Percentiles rank a stretch among this genome's conserved stretches.
These are phyloP conservation scores for Gossypium raimondii DNA, from an alignment of 345 rosid species.

Conservation along the genomic window DNA sequence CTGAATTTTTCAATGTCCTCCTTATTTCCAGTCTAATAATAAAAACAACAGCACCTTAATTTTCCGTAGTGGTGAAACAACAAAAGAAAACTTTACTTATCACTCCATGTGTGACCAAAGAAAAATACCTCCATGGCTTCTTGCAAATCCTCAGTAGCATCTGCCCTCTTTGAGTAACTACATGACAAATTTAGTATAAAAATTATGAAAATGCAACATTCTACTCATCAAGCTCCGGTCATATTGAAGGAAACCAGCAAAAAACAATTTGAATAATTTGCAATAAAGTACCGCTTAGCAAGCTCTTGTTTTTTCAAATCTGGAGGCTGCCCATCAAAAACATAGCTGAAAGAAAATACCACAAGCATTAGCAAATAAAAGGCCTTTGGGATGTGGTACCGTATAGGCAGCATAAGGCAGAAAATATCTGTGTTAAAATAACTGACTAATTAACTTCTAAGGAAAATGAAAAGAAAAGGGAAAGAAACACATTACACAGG, in stretches of 20 bases:
- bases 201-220: background rate
- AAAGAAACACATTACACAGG: slow-evolving; percentile 56
- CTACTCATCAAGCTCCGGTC: background rate
- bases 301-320: slow-evolving; percentile 88
- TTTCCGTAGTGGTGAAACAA: background rate
- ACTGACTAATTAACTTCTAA: background rate
- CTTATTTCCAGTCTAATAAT: slow-evolving; percentile 61
- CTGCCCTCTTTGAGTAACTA: slow-evolving; percentile 78
- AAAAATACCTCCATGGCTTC: slow-evolving; percentile 59
- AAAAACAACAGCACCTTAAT: slow-evolving; percentile 5
- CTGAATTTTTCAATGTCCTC: slow-evolving; percentile 95
- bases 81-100: background rate
- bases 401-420: background rate
- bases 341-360: slow-evolving; percentile 46
- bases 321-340: slow-evolving; percentile 90
- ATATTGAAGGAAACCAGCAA: background rate
- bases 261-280: background rate
- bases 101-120: background rate
- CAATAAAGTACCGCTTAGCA: slow-evolving; percentile 60
- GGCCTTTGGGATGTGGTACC: background rate
- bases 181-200: slow-evolving; percentile 17
- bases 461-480: background rate
- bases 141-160: slow-evolving; percentile 67
- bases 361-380: background rate
- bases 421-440: background rate